These are phyloP conservation scores for Bodo saltans DNA, from an alignment of 78 protist genomes.

Conservation along the genomic window DNA sequence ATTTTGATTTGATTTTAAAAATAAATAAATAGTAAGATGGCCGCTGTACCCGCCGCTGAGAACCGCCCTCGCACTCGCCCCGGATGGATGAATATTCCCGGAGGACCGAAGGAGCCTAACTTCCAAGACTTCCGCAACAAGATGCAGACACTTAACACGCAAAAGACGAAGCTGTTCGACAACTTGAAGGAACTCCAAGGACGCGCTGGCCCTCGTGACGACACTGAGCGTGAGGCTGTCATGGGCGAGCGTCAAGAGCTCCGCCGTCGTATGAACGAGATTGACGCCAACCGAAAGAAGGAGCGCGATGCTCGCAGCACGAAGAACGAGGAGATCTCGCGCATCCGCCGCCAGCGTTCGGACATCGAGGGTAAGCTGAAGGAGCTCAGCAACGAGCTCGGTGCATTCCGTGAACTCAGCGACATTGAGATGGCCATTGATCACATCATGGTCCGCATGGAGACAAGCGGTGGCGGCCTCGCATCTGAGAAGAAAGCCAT, in stretches of 20 bases:
- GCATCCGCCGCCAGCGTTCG: no score
- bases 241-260: not conserved
- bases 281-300: not conserved
- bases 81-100: not conserved
- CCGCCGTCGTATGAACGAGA: not conserved
- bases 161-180: not conserved
- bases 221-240: not conserved
- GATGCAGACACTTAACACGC: not conserved
- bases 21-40: no score
- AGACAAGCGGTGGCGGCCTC: not conserved
- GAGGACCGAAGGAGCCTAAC: not conserved
- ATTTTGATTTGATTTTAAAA: no score
- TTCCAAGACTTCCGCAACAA: not conserved
- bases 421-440: not conserved
- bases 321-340: not conserved
- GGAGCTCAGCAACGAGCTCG: not conserved
- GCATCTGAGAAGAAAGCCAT: not conserved
- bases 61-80: no score
- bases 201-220: not conserved
- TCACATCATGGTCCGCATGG: not conserved
- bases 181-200: not conserved
- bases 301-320: not conserved
- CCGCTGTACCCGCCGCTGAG: no score
- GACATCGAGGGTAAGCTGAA: no score
- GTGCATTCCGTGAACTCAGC: not conserved